phyloP scores from a whole-genome alignment of 169 alveolate species.

The Miamiensis avidus region DNA sequence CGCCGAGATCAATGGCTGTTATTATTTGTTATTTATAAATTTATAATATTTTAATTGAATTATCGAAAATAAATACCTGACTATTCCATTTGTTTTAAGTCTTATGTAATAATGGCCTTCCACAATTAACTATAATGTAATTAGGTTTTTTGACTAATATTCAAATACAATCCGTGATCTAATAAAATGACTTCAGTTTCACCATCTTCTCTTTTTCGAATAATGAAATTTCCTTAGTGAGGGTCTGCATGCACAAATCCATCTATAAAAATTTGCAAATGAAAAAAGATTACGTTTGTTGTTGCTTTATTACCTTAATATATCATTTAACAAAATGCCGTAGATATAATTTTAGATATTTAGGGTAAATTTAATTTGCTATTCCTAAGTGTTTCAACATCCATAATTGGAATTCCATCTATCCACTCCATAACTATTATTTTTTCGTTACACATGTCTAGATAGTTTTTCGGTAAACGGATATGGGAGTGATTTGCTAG shows the following conservation, averaged over 20 bases:
- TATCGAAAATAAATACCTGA: not conserved
- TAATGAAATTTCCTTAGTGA: slow-evolving; percentile 63
- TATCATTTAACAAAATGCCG: slow-evolving; percentile 58
- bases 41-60: no score
- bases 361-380: slow-evolving; percentile 37
- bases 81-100: slow-evolving; percentile 45
- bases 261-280: not conserved
- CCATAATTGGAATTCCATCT: slow-evolving; percentile 55
- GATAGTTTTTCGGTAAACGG: not conserved
- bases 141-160: slow-evolving; percentile 33
- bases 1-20: slow-evolving; percentile 54
- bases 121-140: slow-evolving; percentile 55
- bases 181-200: slow-evolving; percentile 46
- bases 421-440: slow-evolving; percentile 56
- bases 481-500: not conserved
- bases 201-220: slow-evolving; percentile 30
- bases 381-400: slow-evolving; percentile 32
- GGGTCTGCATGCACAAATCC: slow-evolving; percentile 74
- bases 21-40: no score
- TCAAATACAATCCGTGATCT: slow-evolving; percentile 71
- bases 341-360: slow-evolving; percentile 47
- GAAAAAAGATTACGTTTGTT: no score
- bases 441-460: slow-evolving; percentile 34
- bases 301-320: slow-evolving; percentile 2
- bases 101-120: slow-evolving; percentile 63